Base-by-base conservation (phyloP, 1,284 basidiomycete species). In the Pascua guehoae region DNA sequence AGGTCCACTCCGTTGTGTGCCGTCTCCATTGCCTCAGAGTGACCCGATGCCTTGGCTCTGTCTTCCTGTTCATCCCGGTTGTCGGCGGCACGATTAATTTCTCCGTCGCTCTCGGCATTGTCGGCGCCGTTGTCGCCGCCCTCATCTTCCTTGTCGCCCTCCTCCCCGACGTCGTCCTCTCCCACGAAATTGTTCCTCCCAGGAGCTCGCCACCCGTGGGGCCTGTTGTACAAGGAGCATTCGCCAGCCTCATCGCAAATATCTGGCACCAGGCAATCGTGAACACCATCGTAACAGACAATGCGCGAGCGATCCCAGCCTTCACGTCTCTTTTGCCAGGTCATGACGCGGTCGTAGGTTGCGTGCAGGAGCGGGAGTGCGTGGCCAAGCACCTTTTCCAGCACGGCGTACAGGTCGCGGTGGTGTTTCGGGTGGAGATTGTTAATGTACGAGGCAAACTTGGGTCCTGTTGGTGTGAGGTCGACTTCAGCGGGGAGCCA, bases 401-500 rank as follows among this genome's bases (percentile, higher is more conserved):
- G 10, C 3, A 45, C 48, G 16, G 5, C 7, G 51, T 60, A 56
- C 41, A 60, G 37, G 10, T 11, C 44, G 3, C 9, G 8, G 45
- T 60, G 32, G 37, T 38, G 4, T 3, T 12, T 5, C 9, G 54
- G 54, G 15, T 47, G 51, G 11, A 60, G 54, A 36, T 60, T 60
- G 54, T 60, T 60, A 49, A 60, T 51, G 42, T 60, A 60, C 41
- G 37, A 45, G 12, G 14, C 11, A 16, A 60, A 40, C 48, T 36
- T 47, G 24, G 58, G 49, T 12, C 12, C 15, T 15, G 17, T 37
- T 17, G 14, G 41, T 1, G 41, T 44, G 12, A 45, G 8, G 37
- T 60, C 51, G 15, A 60, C 58, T 17, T 60, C 58, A 45, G 44
- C 16, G 1, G 58, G 58, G 5, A 60, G 58, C 58, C 58, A 60